These are phyloP conservation scores for Arthrobotrys entomopaga DNA, from an alignment of 2,329 filamentous ascomycete genomes.

Conservation along the genomic window DNA sequence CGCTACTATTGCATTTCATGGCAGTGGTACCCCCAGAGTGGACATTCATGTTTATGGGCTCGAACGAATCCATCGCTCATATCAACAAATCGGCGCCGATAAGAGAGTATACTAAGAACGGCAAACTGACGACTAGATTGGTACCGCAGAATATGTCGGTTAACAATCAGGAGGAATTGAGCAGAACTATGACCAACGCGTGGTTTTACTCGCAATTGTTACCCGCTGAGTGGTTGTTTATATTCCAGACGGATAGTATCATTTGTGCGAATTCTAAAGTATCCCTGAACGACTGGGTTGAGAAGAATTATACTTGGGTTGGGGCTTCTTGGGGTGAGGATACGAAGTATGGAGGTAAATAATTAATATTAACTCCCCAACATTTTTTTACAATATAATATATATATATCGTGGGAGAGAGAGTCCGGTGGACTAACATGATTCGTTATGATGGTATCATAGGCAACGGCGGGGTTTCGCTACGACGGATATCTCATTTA, in stretches of 20 bases:
- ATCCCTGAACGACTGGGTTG: conserved; percentile 66
- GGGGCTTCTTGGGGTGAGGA: conserved; percentile 63
- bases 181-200: conserved; percentile 66
- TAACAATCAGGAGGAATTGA: conserved; percentile 67
- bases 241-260: conserved; percentile 69
- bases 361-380: not conserved
- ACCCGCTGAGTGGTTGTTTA: conserved; percentile 68
- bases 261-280: conserved; percentile 67
- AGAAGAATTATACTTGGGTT: conserved; percentile 68
- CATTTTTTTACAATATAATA: not conserved
- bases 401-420: not conserved
- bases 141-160: conserved; percentile 68
- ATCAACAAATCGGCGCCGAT: conserved; percentile 60
- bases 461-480: conserved; percentile 69
- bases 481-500: conserved; percentile 68
- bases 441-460: conserved; percentile 52
- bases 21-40: conserved; percentile 69
- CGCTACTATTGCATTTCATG: conserved; percentile 69
- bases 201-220: conserved; percentile 68
- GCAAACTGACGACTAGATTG: conserved; percentile 63
- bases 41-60: conserved; percentile 70
- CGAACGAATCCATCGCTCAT: conserved; percentile 64
- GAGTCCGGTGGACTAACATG: not conserved
- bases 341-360: conserved; percentile 44
- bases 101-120: conserved; percentile 49